Percentiles rank a stretch among this genome's conserved stretches.
Conservation (phyloP, 306 rosid species). For the Acacia crassicarpa region DNA sequence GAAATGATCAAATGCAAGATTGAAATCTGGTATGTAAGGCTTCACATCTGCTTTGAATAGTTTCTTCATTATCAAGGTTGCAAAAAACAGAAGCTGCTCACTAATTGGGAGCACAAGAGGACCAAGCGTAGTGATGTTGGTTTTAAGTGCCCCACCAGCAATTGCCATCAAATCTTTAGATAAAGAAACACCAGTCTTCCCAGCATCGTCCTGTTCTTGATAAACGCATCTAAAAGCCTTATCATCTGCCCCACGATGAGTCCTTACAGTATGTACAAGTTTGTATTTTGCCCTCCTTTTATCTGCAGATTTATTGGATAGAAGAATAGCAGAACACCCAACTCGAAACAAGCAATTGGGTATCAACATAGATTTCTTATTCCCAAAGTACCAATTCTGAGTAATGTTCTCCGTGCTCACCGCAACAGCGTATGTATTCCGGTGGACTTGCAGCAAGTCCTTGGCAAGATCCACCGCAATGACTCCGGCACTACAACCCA, state of each 20-base stretch:
- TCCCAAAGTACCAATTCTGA: constrained; percentile 77
- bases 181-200: constrained; percentile 74
- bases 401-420: constrained; percentile 79
- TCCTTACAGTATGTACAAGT: constrained; percentile 71
- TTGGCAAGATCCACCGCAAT: constrained; percentile 74
- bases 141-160: constrained; percentile 73
- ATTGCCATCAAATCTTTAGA: constrained; percentile 82
- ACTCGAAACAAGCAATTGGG: constrained; percentile 74
- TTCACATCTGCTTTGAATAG: constrained; percentile 49
- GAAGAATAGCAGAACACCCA: constrained; percentile 59
- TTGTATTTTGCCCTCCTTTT: constrained; percentile 59
- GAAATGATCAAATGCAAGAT: constrained; percentile 78
- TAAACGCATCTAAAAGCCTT: constrained; percentile 73
- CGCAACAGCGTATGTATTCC: constrained; percentile 71
- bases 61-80: constrained; percentile 57
- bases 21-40: constrained; percentile 80
- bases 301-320: constrained; percentile 56
- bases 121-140: constrained; percentile 72
- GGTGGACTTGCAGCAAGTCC: constrained; percentile 64
- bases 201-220: constrained; percentile 69
- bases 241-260: constrained; percentile 70
- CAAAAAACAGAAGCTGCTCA: constrained; percentile 75
- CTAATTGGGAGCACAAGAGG: constrained; percentile 81
- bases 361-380: constrained; percentile 64
- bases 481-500: constrained; percentile 86